Conservation (phyloP, 331 rosid genomes). For the Quercus phellos region DNA sequence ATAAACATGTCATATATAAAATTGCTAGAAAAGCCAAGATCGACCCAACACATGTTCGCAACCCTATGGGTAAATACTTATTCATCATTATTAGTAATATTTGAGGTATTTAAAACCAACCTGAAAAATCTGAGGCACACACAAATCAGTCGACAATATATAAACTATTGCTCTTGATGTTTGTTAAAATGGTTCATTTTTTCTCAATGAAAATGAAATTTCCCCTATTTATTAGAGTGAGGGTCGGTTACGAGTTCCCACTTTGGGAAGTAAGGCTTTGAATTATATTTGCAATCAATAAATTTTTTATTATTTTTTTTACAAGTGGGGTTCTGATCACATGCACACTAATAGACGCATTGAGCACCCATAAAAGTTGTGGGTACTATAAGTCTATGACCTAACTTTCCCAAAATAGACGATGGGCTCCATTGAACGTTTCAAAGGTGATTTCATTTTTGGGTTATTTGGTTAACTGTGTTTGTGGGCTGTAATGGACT, state of each 20-base stretch:
- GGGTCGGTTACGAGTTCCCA: conserved; percentile 38
- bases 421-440: conserved; percentile 14
- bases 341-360: conserved; percentile 23
- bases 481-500: conserved; percentile 26
- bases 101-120: conserved; percentile 19
- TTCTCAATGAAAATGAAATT: conserved; percentile 1
- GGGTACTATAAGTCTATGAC: conserved; percentile 11
- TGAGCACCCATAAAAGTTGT: conserved; percentile 31
- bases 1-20: too few relatives aligned
- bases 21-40: too few relatives aligned
- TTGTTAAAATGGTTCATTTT: conserved; percentile 24
- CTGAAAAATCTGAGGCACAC: neutral
- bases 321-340: conserved; percentile 31
- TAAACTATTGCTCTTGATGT: neutral
- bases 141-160: neutral
- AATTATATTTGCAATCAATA: conserved; percentile 16
- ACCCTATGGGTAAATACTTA: too few relatives aligned
- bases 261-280: conserved; percentile 26
- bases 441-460: conserved; percentile 1
- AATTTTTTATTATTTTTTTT: neutral
- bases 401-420: conserved; percentile 28
- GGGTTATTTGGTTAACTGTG: neutral
- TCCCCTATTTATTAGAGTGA: conserved; percentile 22
- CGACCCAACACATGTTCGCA: too few relatives aligned
- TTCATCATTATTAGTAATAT: neutral